Evolutionary conservation across 2,329 filamentous ascomycete species (phyloP).

Genomic region (Penicillium sp.): DNA sequence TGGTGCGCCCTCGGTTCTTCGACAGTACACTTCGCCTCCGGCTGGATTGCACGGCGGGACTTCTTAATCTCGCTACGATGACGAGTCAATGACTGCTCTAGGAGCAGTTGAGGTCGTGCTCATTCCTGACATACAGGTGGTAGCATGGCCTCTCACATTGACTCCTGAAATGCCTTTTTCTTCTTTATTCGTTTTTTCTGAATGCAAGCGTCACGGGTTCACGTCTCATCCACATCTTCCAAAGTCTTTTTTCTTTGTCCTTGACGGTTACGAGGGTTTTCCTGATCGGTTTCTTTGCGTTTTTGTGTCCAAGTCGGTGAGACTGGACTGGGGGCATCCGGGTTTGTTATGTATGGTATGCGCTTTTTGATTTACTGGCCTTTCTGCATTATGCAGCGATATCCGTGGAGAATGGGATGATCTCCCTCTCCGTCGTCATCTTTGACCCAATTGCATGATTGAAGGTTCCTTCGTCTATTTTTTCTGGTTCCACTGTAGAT

Average conservation of each 20-base stretch:
- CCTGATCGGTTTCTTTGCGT: slow-evolving; percentile 9
- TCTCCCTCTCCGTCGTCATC: slow-evolving; percentile 23
- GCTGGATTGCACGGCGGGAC: slow-evolving; percentile 32
- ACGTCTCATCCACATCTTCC: slow-evolving; percentile 20
- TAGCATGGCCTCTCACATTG: too few relatives aligned
- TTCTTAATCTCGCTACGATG: slow-evolving; percentile 12
- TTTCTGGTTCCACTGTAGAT: not conserved
- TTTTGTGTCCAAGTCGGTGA: slow-evolving; percentile 16
- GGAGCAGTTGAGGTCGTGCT: not conserved
- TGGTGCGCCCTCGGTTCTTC: slow-evolving; percentile 30
- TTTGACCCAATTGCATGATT: slow-evolving; percentile 32
- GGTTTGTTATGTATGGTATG: slow-evolving; percentile 25
- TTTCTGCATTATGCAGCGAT: slow-evolving; percentile 33
- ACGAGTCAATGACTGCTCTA: not conserved
- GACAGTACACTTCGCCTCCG: slow-evolving; percentile 37
- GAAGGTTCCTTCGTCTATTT: slow-evolving; percentile 24
- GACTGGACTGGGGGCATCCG: slow-evolving; percentile 19
- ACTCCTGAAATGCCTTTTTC: slow-evolving; percentile 17
- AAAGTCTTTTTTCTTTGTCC: slow-evolving; percentile 14
- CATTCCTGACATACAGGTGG: too few relatives aligned
- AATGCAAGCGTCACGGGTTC: slow-evolving; percentile 24
- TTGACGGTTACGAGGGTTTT: slow-evolving; percentile 10
- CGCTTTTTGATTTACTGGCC: slow-evolving; percentile 15
- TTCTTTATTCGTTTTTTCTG: slow-evolving; percentile 10
- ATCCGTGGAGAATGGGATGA: slow-evolving; percentile 28